A percentile compares a stretch with the other conserved stretches of the same genome.
These are phyloP conservation scores for Xylaria sp. DNA, from an alignment of 2,329 filamentous ascomycete genomes.

Conservation along the genomic window DNA sequence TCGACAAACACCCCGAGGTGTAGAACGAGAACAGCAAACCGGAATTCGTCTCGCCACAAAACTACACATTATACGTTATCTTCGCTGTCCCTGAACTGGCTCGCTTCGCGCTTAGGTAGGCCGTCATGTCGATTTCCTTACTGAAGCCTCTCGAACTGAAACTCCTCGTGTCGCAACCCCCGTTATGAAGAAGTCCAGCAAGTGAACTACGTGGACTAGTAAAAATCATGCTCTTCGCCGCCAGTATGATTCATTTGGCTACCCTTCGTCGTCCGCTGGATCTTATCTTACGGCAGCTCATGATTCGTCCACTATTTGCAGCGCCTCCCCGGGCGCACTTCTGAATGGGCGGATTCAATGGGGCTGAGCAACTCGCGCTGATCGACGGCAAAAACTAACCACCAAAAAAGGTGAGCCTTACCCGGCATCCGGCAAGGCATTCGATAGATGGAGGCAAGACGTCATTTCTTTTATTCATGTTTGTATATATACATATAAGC, in stretches of 20 bases:
- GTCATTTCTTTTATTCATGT: not conserved
- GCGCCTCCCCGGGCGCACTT: constrained; percentile 1
- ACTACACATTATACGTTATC: not conserved
- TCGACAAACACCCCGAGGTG: not conserved
- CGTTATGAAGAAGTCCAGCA: not conserved
- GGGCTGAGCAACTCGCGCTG: constrained; percentile 11
- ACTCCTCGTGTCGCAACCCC: not conserved
- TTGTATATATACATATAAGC: too few species aligned
- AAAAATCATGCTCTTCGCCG: not conserved
- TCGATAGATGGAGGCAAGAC: not conserved
- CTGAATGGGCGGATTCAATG: not conserved
- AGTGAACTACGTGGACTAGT: not conserved
- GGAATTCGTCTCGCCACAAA: not conserved
- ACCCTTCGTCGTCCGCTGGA: constrained; percentile 3
- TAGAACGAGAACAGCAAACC: not conserved
- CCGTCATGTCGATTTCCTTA: not conserved
- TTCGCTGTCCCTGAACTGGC: not conserved
- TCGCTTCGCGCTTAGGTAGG: not conserved
- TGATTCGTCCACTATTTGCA: constrained; percentile 12
- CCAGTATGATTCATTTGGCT: constrained; percentile 1
- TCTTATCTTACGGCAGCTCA: not conserved
- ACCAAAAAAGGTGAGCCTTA: not conserved
- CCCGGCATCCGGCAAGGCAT: not conserved
- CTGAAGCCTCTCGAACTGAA: not conserved
- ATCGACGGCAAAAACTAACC: constrained; percentile 9